Conservation (phyloP, 1,284 basidiomycete genomes). For the Cutaneotrichosporon sp. region DNA sequence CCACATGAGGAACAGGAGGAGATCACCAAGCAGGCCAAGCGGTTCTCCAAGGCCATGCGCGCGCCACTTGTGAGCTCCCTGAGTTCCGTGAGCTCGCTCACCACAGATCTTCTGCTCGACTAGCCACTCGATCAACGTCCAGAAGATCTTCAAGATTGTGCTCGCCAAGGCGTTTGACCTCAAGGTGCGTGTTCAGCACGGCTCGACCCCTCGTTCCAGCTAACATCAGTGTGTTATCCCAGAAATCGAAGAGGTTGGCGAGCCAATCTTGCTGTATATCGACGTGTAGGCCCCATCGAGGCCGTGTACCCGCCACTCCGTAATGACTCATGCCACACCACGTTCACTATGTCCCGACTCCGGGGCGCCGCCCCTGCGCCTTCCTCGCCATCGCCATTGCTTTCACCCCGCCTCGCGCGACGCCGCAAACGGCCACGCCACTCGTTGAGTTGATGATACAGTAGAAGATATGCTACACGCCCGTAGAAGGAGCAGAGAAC, state of each 20-base stretch:
- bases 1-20: slow-evolving; percentile 97
- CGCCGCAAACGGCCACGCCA: not conserved
- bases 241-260: slow-evolving; percentile 91
- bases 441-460: not conserved
- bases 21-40: slow-evolving; percentile 95
- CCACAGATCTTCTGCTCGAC: slow-evolving; percentile 89
- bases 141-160: slow-evolving; percentile 90
- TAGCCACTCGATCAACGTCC: slow-evolving; percentile 96
- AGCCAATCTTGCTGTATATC: slow-evolving; percentile 84
- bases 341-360: slow-evolving; percentile 6
- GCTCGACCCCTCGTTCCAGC: no score
- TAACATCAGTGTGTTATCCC: slow-evolving; percentile 87
- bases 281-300: slow-evolving; percentile 9
- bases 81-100: slow-evolving; percentile 3
- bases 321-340: slow-evolving; percentile 18
- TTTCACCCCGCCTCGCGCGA: not conserved
- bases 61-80: slow-evolving; percentile 66
- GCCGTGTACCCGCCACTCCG: slow-evolving; percentile 7
- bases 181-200: slow-evolving; percentile 40
- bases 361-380: not conserved
- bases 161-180: slow-evolving; percentile 56
- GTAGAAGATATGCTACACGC: not conserved
- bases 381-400: not conserved
- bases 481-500: not conserved
- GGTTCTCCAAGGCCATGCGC: slow-evolving; percentile 97